Conservation (phyloP, 176 grass and related monocot species). For the Avena atlantica region DNA sequence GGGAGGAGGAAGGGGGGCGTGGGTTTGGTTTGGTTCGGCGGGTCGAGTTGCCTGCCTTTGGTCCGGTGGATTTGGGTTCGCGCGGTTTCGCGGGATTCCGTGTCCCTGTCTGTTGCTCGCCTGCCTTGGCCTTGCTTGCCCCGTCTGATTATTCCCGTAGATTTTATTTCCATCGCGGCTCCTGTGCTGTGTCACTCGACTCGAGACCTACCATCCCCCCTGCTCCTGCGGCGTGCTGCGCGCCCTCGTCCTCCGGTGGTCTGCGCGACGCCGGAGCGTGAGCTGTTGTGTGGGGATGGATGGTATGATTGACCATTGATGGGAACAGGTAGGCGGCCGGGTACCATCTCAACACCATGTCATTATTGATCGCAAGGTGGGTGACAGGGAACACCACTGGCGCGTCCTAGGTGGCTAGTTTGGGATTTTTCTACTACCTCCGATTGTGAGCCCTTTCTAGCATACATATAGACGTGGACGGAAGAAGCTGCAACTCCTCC, state of each 20-base stretch:
- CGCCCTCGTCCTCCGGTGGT: background rate
- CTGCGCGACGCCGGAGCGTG: background rate
- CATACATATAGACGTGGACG: too few species aligned
- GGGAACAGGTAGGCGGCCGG: conserved; percentile 38
- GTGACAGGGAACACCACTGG: conserved; percentile 8
- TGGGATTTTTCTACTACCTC: background rate
- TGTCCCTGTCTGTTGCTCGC: background rate
- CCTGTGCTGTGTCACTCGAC: too few species aligned
- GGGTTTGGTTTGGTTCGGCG: conserved; percentile 26
- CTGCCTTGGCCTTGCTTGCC: background rate
- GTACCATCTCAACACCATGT: conserved; percentile 19
- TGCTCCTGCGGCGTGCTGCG: background rate
- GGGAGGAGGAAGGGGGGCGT: background rate
- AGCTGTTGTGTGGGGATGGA: background rate
- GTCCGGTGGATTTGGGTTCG: background rate
- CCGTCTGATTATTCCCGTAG: conserved; percentile 16
- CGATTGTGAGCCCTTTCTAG: too few species aligned
- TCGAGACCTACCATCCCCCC: too few species aligned
- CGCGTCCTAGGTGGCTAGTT: background rate
- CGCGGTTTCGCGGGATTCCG: conserved; percentile 36
- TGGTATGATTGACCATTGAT: conserved; percentile 55
- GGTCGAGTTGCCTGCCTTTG: too few species aligned
- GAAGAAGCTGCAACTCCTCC: too few species aligned
- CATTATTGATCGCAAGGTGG: conserved; percentile 36
- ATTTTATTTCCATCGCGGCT: background rate